A percentile compares a stretch with the other conserved stretches of the same genome.
phyloP scores from a whole-genome alignment of 2,329 filamentous ascomycete genomes.

The Xylaria sp. region DNA sequence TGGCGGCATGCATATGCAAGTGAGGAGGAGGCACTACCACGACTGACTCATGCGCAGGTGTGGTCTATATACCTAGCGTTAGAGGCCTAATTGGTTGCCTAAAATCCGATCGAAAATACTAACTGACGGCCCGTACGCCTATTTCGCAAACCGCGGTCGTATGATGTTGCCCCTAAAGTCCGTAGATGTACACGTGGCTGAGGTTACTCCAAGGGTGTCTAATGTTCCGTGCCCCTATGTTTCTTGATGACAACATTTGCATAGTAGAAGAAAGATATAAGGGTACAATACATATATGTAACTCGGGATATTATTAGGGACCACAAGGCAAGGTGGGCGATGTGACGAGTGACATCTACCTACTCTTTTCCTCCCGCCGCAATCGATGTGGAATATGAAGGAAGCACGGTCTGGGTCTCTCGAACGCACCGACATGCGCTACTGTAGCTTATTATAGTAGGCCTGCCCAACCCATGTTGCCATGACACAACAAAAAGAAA shows the following conservation, averaged over 20 bases:
- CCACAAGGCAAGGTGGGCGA: not conserved
- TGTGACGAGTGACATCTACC: not conserved
- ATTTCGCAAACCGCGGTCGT: not conserved
- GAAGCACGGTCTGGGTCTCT: too few species aligned
- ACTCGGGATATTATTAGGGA: not conserved
- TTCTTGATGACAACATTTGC: not conserved
- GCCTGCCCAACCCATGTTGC: too few species aligned
- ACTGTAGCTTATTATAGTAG: not conserved
- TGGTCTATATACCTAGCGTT: too few species aligned
- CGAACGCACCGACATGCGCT: not conserved
- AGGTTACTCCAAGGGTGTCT: slow-evolving; percentile 1
- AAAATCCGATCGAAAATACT: too few species aligned
- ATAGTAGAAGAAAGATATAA: not conserved
- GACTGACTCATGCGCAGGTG: slow-evolving; percentile 16
- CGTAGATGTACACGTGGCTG: slow-evolving; percentile 13
- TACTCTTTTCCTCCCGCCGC: not conserved
- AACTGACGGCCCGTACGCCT: not conserved
- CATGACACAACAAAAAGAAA: too few species aligned
- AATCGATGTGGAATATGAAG: too few species aligned
- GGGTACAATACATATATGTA: too few species aligned
- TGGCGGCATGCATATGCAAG: slow-evolving; percentile 15
- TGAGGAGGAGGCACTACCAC: slow-evolving; percentile 7
- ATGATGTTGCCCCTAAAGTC: too few species aligned
- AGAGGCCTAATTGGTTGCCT: not conserved
- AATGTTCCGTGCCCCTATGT: not conserved